Base-by-base conservation (phyloP, 2,329 filamentous ascomycete species). In the Capronia epimyces region DNA sequence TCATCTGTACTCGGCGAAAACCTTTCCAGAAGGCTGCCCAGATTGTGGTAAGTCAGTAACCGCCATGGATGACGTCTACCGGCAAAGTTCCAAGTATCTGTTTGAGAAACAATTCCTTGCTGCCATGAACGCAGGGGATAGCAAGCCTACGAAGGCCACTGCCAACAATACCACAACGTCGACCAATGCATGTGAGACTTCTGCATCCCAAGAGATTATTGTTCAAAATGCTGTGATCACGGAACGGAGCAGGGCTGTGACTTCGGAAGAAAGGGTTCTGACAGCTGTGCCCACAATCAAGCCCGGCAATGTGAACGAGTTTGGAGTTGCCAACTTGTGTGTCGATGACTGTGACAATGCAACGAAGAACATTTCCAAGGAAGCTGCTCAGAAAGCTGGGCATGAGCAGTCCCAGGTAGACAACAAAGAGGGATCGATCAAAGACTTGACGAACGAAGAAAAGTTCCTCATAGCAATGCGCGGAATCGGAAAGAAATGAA, bases 11-110 rank as follows among this genome's bases (percentile, higher is more conserved):
- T 57, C 60, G 25, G 49, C 48, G 5, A 50, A 22, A 21, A 55
- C 46, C 3, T 61, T 62, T 46, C 36, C 22, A 16, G 16, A 42
- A 12, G 50, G 47, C 10, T 62, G 60, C 31, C 58, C 60, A 7
- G 53, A 60, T 18, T 62, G 60, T 42, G 58, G 47, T 9, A 46
- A 50, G 22, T 22, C 43, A n/a, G 18, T 22, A n/a, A 15, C 50
- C 13, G 36, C 46, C 25, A 32, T 32, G 29, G 29, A 32, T 32
- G 29, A 32, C 29, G 3, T 32, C 7, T 32, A 9, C 29, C 29
- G 29, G 7, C 29, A 32, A n/a, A 32, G 29, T 16, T 41, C 43
- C 10, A 50, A 48, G 27, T 25, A 55, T 18, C 24, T 55, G 24
- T 55, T 55, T 21, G 52, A 56, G 36, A 29, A 34, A 24, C 16